Percentiles rank a stretch among this genome's conserved stretches.
These are phyloP conservation scores for Jacaranda copaia DNA, from an alignment of 257 asterid species.

Conservation along the genomic window DNA sequence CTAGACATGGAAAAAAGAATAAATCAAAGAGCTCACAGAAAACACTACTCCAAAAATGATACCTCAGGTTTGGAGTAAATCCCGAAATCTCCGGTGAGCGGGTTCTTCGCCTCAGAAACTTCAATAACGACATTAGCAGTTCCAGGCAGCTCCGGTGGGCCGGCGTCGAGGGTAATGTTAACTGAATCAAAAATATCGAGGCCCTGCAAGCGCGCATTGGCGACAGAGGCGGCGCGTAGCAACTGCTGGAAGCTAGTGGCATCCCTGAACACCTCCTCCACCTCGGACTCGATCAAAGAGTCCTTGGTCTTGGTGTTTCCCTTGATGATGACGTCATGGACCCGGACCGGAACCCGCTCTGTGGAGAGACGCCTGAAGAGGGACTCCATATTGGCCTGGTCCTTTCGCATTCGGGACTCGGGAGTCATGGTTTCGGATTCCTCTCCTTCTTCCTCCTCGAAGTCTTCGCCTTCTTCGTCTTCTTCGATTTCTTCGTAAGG, in stretches of 20 bases:
- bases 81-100: slow-evolving; percentile 76
- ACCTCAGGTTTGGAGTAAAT: slow-evolving; percentile 88
- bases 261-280: slow-evolving; percentile 58
- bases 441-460: slow-evolving; percentile 48
- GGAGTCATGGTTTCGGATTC: slow-evolving; percentile 40
- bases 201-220: slow-evolving; percentile 63
- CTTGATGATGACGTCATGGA: slow-evolving; percentile 85
- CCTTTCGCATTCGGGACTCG: slow-evolving; percentile 55
- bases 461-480: slow-evolving; percentile 53
- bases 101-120: slow-evolving; percentile 67
- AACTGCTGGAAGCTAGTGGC: slow-evolving; percentile 77
- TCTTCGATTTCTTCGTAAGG: slow-evolving; percentile 47
- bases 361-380: slow-evolving; percentile 64
- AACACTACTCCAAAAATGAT: slow-evolving; percentile 19
- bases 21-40: slow-evolving; percentile 11
- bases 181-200: slow-evolving; percentile 85
- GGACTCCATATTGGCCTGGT: slow-evolving; percentile 59
- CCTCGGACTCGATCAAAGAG: slow-evolving; percentile 67
- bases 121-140: slow-evolving; percentile 83
- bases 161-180: slow-evolving; percentile 75
- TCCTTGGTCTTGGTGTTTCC: slow-evolving; percentile 88
- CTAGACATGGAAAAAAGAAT: slow-evolving; percentile 10
- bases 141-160: slow-evolving; percentile 94
- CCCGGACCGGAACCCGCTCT: slow-evolving; percentile 76
- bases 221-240: slow-evolving; percentile 65